phyloP scores from a whole-genome alignment of 331 rosid species.

The Prunus yedoensis region DNA sequence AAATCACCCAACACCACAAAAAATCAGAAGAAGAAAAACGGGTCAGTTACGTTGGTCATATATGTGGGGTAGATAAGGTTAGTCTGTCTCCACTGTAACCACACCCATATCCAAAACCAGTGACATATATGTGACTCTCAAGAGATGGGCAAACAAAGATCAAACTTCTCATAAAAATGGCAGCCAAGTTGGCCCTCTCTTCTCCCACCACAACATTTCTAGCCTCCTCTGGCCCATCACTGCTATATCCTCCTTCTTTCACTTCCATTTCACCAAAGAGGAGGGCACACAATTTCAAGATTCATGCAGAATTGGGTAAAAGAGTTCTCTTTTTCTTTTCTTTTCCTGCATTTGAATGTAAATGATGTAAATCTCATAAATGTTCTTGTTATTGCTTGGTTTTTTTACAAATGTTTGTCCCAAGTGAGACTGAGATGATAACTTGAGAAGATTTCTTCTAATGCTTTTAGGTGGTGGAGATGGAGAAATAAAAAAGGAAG shows the following conservation, averaged over 20 bases:
- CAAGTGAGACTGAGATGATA: not conserved
- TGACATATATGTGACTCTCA: conserved; percentile 34
- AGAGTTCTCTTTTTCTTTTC: not conserved
- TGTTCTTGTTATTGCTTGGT: not conserved
- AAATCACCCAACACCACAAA: not conserved
- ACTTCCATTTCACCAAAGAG: conserved; percentile 32
- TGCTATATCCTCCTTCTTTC: conserved; percentile 24
- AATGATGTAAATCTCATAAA: not conserved
- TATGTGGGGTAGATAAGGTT: conserved; percentile 33
- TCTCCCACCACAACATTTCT: conserved; percentile 44
- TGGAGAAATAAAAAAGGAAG: conserved; percentile 58
- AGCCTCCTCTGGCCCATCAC: conserved; percentile 35
- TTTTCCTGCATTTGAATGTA: not conserved
- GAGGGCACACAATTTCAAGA: conserved; percentile 36
- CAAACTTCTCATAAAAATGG: conserved; percentile 44
- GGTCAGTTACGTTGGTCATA: not conserved
- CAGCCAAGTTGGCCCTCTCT: conserved; percentile 53
- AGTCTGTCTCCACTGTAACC: conserved; percentile 22
- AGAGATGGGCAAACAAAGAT: conserved; percentile 23
- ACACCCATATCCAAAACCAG: conserved; percentile 28
- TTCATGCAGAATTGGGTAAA: conserved; percentile 66
- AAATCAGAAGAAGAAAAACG: not conserved
- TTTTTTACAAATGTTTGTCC: not conserved
- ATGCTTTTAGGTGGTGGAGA: conserved; percentile 69
- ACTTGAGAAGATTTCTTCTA: not conserved